Evolutionary conservation across 768 basidiomycete species (phyloP), one percentile per base, ranked within the genome.

Genomic region (Ephemerocybe angulata): DNA sequence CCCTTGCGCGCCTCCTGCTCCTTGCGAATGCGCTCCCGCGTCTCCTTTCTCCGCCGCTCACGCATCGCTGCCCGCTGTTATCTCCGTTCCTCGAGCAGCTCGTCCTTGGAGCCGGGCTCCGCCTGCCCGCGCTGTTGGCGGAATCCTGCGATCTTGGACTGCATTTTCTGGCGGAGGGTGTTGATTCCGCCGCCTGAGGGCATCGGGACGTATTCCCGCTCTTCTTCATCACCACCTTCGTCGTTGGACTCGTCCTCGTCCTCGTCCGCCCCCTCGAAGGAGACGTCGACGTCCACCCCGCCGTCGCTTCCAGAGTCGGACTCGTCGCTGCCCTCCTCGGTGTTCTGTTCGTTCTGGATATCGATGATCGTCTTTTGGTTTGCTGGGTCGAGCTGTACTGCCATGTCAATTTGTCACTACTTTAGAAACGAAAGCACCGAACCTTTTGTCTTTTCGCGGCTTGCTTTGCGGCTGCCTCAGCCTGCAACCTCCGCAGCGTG

Each of bases 401-500:
- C 21, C 41, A 17, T 31, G 30, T 52, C 29, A 50, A 58, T 44
- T n/a, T n/a, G 38, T 52, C 46, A 21, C 35, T 15, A 54, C 24
- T 21, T 53, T 10, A 7, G n/a, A 42, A 43, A 55, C 28, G 21
- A 43, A 17, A 55, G 38, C 27, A 19, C 65, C 70, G 22, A 52
- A 90, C 94, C 81, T 94, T 95, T 53, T 90, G 89, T 40, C 85
- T 80, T 67, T 88, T 91, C 0, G 92, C 92, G 63, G 50, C 55
- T 17, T 56, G 55, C 21, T 92, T 93, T 70, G 88, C 92, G 11
- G 89, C 84, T 1, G n/a, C n/a, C n/a, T n/a, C n/a, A n/a, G n/a
- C n/a, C n/a, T n/a, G 86, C 89, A 68, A 95, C 92, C 66, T 96
- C 93, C 31, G 91, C 77, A 40, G 86, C 87, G 63, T 95, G 93